These are phyloP conservation scores for Zygosaccharomyces sapae DNA, from an alignment of 1,139 yeast genomes.

Conservation along the genomic window DNA sequence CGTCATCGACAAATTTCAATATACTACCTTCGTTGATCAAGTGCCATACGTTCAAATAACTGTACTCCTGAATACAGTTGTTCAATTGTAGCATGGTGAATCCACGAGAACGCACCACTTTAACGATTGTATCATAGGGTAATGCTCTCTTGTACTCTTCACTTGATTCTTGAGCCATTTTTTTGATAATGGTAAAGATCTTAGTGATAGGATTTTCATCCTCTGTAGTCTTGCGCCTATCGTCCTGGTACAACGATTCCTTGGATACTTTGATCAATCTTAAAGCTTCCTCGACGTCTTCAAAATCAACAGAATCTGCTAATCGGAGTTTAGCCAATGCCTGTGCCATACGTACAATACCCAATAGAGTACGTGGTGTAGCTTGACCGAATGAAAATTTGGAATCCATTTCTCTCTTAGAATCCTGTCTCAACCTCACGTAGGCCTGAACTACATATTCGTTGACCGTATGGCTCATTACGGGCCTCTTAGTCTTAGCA, in stretches of 20 bases:
- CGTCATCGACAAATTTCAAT: conserved; percentile 39
- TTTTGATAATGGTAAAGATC: conserved; percentile 50
- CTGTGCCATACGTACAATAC: conserved; percentile 87
- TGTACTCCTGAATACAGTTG: conserved; percentile 72
- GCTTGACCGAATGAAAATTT: conserved; percentile 81
- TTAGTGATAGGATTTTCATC: conserved; percentile 58
- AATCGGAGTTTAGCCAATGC: conserved; percentile 90
- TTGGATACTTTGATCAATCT: conserved; percentile 83
- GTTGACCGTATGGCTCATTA: conserved; percentile 80
- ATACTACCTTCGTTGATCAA: conserved; percentile 60
- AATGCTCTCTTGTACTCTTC: conserved; percentile 41
- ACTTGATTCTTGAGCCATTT: conserved; percentile 38
- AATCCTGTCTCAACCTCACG: conserved; percentile 88
- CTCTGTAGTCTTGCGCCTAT: conserved; percentile 42
- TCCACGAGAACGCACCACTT: conserved; percentile 77
- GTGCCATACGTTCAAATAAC: conserved; percentile 72
- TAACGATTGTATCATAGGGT: conserved; percentile 56
- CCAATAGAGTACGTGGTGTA: conserved; percentile 91
- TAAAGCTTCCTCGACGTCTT: conserved; percentile 94
- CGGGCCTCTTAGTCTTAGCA: conserved; percentile 84
- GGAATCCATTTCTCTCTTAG: conserved; percentile 71
- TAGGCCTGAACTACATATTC: conserved; percentile 85
- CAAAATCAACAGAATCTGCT: conserved; percentile 61
- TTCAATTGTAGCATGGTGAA: conserved; percentile 75
- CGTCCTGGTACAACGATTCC: conserved; percentile 64